A percentile compares a stretch with the other conserved stretches of the same genome.
Evolutionary conservation across 2,329 filamentous ascomycete genomes (phyloP).

Genomic region (Trichoderma endophyticum): DNA sequence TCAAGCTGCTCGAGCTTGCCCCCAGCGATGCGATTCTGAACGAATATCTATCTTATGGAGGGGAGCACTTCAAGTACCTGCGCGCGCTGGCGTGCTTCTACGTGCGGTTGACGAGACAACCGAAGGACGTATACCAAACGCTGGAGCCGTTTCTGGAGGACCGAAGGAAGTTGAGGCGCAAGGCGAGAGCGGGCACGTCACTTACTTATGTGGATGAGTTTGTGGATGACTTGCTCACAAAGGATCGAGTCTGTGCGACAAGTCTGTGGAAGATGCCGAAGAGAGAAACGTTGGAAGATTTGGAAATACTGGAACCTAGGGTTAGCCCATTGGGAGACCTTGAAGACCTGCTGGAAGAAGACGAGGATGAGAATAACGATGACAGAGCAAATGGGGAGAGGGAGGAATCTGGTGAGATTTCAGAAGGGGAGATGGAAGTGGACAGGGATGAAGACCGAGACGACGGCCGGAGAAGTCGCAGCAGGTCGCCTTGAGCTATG

Average conservation of each 20-base stretch:
- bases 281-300: conserved; percentile 78
- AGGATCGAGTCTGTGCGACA: conserved; percentile 87
- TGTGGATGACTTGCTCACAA: conserved; percentile 84
- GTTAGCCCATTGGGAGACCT: conserved; percentile 79
- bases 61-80: conserved; percentile 79
- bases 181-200: conserved; percentile 68
- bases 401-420: conserved; percentile 42
- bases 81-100: conserved; percentile 90
- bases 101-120: conserved; percentile 79
- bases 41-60: conserved; percentile 76
- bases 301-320: conserved; percentile 81
- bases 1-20: conserved; percentile 88
- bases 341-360: conserved; percentile 65
- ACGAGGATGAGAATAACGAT: conserved; percentile 35
- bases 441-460: conserved; percentile 33
- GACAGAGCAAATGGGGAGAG: conserved; percentile 25
- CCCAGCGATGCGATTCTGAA: conserved; percentile 74
- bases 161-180: conserved; percentile 74
- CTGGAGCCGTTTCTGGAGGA: conserved; percentile 84
- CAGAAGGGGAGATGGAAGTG: conserved; percentile 40
- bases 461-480: conserved; percentile 26
- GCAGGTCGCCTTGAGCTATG: conserved; percentile 30
- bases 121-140: conserved; percentile 73
- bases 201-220: conserved; percentile 89
- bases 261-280: conserved; percentile 88